These are phyloP conservation scores for Moringa oleifera DNA, from an alignment of 345 rosid species.

Conservation along the genomic window DNA sequence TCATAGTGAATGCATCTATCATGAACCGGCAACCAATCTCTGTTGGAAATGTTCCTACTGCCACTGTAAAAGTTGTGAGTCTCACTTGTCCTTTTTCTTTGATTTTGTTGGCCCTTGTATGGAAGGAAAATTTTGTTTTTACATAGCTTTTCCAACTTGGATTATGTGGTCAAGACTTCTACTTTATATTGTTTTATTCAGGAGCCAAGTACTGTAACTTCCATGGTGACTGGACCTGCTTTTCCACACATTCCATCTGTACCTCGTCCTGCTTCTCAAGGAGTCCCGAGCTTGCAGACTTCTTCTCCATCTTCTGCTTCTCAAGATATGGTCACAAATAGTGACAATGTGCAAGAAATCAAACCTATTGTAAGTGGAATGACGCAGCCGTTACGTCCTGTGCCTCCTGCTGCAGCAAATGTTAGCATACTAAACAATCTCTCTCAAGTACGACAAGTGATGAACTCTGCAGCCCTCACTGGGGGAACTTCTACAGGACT, in stretches of 20 bases:
- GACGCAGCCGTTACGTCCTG: conserved; percentile 62
- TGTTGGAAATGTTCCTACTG: conserved; percentile 62
- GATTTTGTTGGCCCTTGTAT: conserved; percentile 4
- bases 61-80: conserved; percentile 93
- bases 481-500: conserved; percentile 87
- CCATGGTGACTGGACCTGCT: conserved; percentile 56
- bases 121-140: conserved; percentile 11
- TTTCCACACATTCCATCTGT: conserved; percentile 70
- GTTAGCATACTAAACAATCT: conserved; percentile 87
- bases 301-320: conserved; percentile 73
- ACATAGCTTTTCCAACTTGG: conserved; percentile 6
- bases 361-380: conserved; percentile 75
- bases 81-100: conserved; percentile 13
- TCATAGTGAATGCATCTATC: conserved; percentile 63
- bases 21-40: conserved; percentile 63
- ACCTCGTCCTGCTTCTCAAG: conserved; percentile 72
- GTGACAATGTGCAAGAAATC: conserved; percentile 60
- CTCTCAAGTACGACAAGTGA: conserved; percentile 82
- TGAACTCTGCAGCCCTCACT: conserved; percentile 77
- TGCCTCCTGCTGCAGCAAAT: conserved; percentile 73
- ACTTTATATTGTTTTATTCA: conserved; percentile 25
- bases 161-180: conserved; percentile 9
- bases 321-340: conserved; percentile 61
- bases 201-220: conserved; percentile 86
- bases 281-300: conserved; percentile 64